phyloP scores from a whole-genome alignment of 179 eudicot genomes.

The Beta macrorhiza region DNA sequence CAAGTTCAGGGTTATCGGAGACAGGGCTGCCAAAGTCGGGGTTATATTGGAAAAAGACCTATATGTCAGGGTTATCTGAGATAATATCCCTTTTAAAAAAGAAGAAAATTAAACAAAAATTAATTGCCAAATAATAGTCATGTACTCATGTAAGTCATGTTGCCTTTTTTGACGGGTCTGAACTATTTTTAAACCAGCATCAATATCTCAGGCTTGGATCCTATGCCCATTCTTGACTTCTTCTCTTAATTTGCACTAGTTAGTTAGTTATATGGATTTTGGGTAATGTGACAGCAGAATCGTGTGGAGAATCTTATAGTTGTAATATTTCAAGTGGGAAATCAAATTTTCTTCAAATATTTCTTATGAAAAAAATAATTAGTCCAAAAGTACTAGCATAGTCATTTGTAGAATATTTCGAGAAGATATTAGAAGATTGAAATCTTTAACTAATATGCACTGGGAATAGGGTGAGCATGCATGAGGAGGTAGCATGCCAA shows the following conservation, averaged over 20 bases:
- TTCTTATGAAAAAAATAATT: background rate
- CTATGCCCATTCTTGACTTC: slow-evolving; percentile 15
- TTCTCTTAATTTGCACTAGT: background rate
- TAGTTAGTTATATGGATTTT: background rate
- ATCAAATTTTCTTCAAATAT: background rate
- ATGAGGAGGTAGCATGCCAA: too few relatives aligned
- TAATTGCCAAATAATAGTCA: background rate
- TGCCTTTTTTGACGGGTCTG: background rate
- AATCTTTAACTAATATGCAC: too few relatives aligned
- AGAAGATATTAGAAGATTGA: too few relatives aligned
- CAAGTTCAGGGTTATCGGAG: too few relatives aligned
- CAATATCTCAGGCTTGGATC: slow-evolving; percentile 30
- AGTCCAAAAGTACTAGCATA: too few relatives aligned
- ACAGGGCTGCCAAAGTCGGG: too few relatives aligned
- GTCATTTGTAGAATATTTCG: too few relatives aligned
- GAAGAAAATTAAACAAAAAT: background rate
- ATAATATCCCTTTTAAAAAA: too few relatives aligned
- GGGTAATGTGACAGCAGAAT: slow-evolving; percentile 1
- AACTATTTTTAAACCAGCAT: slow-evolving; percentile 1
- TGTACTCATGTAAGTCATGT: background rate
- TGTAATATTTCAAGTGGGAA: background rate
- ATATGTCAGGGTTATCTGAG: too few relatives aligned
- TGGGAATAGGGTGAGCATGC: too few relatives aligned
- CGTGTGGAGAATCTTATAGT: background rate
- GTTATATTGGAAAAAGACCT: too few relatives aligned